Evolutionary conservation across 306 rosid species (phyloP).

Genomic region (Cucumis cinereus): DNA sequence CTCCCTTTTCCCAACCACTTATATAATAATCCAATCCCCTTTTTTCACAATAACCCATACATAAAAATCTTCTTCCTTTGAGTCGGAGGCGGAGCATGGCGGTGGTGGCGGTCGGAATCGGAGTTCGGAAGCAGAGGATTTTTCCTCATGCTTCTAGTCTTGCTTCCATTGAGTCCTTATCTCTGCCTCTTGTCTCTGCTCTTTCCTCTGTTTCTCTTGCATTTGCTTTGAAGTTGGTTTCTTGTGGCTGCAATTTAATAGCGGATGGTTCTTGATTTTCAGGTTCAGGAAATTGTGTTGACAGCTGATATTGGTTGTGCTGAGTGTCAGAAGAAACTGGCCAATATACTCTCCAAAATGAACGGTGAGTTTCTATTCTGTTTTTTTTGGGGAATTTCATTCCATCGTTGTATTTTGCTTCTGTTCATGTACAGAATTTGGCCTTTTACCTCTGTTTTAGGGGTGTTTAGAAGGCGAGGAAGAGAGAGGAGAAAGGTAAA

Average conservation of each 20-base stretch:
- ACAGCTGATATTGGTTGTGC: not conserved
- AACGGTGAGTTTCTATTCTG: not conserved
- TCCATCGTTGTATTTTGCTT: not conserved
- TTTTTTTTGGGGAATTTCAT: not conserved
- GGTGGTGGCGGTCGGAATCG: not conserved
- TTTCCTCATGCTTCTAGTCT: slow-evolving; percentile 6
- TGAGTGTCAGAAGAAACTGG: not conserved
- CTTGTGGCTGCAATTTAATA: not conserved
- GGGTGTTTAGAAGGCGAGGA: too few relatives aligned
- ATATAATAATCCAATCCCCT: too few relatives aligned
- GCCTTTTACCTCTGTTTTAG: too few relatives aligned
- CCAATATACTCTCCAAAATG: slow-evolving; percentile 1
- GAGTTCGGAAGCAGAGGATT: slow-evolving; percentile 1
- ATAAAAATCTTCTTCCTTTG: too few relatives aligned
- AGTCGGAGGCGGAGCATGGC: not conserved
- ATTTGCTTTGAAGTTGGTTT: not conserved
- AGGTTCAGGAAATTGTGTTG: slow-evolving; percentile 1
- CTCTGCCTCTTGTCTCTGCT: slow-evolving; percentile 49
- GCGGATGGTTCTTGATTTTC: not conserved
- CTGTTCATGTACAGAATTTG: too few relatives aligned
- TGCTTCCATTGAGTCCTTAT: slow-evolving; percentile 23
- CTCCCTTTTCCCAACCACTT: not conserved
- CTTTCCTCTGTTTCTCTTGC: not conserved
- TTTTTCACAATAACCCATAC: too few relatives aligned
- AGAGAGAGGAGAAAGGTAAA: too few relatives aligned